phyloP scores from a whole-genome alignment of 2,329 filamentous ascomycete genomes.

The Exophiala sideris region DNA sequence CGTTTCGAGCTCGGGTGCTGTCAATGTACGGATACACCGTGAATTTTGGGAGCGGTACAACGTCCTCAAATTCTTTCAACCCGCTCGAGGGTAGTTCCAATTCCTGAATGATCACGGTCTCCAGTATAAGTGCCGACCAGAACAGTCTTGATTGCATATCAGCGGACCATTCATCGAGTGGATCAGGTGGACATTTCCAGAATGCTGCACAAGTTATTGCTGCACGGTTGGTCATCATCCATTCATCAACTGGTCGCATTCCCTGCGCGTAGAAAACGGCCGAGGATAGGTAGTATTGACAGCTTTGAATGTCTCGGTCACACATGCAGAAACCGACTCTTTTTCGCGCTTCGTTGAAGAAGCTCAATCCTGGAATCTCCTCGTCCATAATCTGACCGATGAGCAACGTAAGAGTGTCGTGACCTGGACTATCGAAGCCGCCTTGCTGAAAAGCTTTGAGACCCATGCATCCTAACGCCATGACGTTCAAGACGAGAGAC shows the following conservation, averaged over 20 bases:
- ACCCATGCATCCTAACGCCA: conserved; percentile 52
- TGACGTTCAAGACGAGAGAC: conserved; percentile 50
- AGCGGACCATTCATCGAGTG: conserved; percentile 51
- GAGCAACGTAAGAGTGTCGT: conserved; percentile 29
- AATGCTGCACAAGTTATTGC: conserved; percentile 47
- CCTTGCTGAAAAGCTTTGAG: conserved; percentile 49
- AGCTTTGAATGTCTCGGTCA: conserved; percentile 49
- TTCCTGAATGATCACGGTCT: conserved; percentile 55
- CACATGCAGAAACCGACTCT: conserved; percentile 52
- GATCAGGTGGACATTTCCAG: conserved; percentile 37
- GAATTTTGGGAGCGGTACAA: conserved; percentile 54
- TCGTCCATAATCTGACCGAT: conserved; percentile 44
- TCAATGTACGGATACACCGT: conserved; percentile 42
- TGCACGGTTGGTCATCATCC: conserved; percentile 53
- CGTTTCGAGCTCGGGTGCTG: conserved; percentile 37
- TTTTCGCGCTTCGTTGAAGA: conserved; percentile 54
- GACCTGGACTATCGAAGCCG: conserved; percentile 40
- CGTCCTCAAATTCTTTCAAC: conserved; percentile 50
- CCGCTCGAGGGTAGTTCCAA: conserved; percentile 52
- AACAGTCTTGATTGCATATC: conserved; percentile 57
- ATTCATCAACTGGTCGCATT: conserved; percentile 53
- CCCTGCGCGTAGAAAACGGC: conserved; percentile 54
- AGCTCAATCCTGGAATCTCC: conserved; percentile 47
- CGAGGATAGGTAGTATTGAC: conserved; percentile 52
- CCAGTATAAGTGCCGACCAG: conserved; percentile 56